Conservation (phyloP, 2,329 filamentous ascomycete species). For the Venturiaceae sp. region DNA sequence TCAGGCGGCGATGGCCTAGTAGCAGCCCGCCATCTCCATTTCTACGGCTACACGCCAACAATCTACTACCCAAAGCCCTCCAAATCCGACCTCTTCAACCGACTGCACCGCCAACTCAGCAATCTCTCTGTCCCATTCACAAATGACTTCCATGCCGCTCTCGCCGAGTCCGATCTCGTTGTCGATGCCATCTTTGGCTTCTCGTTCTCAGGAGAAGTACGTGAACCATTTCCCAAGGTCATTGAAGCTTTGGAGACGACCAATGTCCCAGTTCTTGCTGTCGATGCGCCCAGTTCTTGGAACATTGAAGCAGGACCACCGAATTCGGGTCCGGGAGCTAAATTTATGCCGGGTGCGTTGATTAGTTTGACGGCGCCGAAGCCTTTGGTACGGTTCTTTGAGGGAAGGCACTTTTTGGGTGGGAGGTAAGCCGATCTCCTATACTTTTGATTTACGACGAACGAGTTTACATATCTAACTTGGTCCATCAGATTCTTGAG, state of each 20-base stretch:
- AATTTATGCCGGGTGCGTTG: conserved; percentile 69
- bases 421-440: conserved; percentile 69
- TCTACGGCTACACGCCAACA: conserved; percentile 83
- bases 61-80: conserved; percentile 90
- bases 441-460: not conserved
- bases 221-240: conserved; percentile 81
- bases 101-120: conserved; percentile 73
- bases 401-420: conserved; percentile 82
- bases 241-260: conserved; percentile 69
- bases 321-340: conserved; percentile 62
- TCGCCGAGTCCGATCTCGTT: conserved; percentile 65
- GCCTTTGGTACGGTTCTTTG: conserved; percentile 74
- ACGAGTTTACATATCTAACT: not conserved
- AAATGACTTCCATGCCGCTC: conserved; percentile 61
- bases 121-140: conserved; percentile 77
- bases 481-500: conserved; percentile 58
- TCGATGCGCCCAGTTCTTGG: conserved; percentile 93
- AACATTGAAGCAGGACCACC: conserved; percentile 83
- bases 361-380: conserved; percentile 92
- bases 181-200: conserved; percentile 95
- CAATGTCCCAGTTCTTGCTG: conserved; percentile 67
- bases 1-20: conserved; percentile 88
- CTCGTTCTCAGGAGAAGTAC: conserved; percentile 82
- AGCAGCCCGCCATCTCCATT: conserved; percentile 79
- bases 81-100: conserved; percentile 71